phyloP scores from a whole-genome alignment of 257 asterid genomes.

The Paraleonurus japonicus region DNA sequence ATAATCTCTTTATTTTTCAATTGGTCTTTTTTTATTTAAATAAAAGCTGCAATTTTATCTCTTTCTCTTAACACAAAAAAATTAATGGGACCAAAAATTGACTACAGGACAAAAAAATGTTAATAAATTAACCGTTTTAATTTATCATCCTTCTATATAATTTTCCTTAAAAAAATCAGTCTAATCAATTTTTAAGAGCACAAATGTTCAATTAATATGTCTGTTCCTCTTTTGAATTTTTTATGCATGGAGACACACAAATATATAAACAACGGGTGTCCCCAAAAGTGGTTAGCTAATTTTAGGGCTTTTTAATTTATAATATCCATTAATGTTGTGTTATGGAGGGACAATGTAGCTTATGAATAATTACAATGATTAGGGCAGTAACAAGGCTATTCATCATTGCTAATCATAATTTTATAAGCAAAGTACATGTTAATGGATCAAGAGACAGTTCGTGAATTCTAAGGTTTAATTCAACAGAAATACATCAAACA shows the following conservation, averaged over 20 bases:
- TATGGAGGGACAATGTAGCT: constrained; percentile 27
- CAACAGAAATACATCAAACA: neutral
- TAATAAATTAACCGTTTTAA: no score
- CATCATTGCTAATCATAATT: constrained; percentile 29
- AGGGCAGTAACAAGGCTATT: neutral
- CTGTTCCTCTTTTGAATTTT: neutral
- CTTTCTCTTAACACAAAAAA: no score
- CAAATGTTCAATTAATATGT: no score
- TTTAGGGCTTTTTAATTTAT: neutral
- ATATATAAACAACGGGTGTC: neutral
- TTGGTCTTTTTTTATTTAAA: no score
- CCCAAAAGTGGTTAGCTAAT: constrained; percentile 15
- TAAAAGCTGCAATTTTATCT: no score
- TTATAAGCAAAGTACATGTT: constrained; percentile 20
- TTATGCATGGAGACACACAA: no score
- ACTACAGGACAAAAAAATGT: no score
- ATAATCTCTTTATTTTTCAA: no score
- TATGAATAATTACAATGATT: constrained; percentile 22
- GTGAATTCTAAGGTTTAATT: constrained; percentile 22
- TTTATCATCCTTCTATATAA: no score
- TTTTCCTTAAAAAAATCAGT: no score
- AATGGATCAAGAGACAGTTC: constrained; percentile 24
- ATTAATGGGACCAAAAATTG: no score
- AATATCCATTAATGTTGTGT: constrained; percentile 20
- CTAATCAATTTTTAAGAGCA: no score